Conservation (phyloP, 805 yeast genomes). For the Starmerella floris region DNA sequence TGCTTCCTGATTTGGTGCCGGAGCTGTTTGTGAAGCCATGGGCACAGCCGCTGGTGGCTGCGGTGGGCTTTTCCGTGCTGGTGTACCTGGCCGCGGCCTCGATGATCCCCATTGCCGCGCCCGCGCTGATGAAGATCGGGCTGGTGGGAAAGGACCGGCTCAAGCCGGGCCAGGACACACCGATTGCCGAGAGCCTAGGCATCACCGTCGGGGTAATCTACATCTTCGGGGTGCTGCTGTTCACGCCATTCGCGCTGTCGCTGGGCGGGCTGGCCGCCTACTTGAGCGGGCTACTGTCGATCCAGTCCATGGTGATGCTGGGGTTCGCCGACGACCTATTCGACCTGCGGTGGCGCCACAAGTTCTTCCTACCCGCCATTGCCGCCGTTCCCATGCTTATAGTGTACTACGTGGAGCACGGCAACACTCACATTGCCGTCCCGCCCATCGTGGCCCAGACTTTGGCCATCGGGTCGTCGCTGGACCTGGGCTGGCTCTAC, state of each 20-base stretch:
- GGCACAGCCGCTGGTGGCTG: conserved; percentile 12
- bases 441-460: conserved; percentile 48
- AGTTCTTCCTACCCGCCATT: conserved; percentile 86
- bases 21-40: too few relatives aligned
- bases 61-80: conserved; percentile 15
- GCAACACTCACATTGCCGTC: conserved; percentile 72
- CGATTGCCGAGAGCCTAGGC: conserved; percentile 88
- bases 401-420: conserved; percentile 87
- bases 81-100: conserved; percentile 7
- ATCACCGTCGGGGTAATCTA: conserved; percentile 73
- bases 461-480: conserved; percentile 27
- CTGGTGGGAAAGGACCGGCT: conserved; percentile 75
- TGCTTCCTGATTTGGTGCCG: too few relatives aligned
- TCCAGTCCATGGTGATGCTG: conserved; percentile 68
- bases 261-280: conserved; percentile 69
- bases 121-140: conserved; percentile 36
- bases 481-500: conserved; percentile 70
- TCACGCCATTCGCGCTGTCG: conserved; percentile 44
- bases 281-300: conserved; percentile 67
- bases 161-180: conserved; percentile 43
- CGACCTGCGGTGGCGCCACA: conserved; percentile 95
- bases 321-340: conserved; percentile 92
- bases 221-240: conserved; percentile 63
- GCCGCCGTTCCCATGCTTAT: conserved; percentile 84
- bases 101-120: conserved; percentile 21